Evolutionary conservation across 2,329 filamentous ascomycete genomes (phyloP), one percentile per base, ranked within the genome.

Genomic region (Zymoseptoria crescenta): DNA sequence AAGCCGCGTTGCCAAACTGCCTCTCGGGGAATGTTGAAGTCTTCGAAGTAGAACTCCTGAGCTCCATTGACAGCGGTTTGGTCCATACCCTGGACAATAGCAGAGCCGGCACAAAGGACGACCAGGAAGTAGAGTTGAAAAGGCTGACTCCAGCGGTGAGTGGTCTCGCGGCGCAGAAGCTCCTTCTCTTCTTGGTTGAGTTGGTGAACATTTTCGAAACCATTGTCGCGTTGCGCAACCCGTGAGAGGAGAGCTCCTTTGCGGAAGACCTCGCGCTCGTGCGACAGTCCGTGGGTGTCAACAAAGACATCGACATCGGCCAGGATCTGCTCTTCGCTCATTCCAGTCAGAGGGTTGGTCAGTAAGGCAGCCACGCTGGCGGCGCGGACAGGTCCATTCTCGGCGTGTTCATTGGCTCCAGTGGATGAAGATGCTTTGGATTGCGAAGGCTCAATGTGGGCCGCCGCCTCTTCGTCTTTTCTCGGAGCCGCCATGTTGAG

Each of bases 111-210:
- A 70, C 27, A 77, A 63, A 67, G 79, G 75, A 54, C 72, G 63
- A 55, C 74, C 70, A 59, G 57, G 59, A 86, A 20, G 83, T 77
- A n/a, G 84, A 87, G 67, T 85, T 88, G 86, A 77, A 60, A 85
- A 69, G 62, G 90, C 83, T 91, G 87, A 5, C 80, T 81, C 87
- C 87, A 91, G 61, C 83, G 85, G 67, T 88, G 80, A 0, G 80
- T 81, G 49, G 81, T 79, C 68, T 91, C 87, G 19, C 80, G 77
- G 9, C 80, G 76, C 48, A 91, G 73, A 4, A 82, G 76, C 1
- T 77, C 73, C 49, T 77, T 78, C 69, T 91, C 87, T 9, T 81
- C 77, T 0, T 79, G 75, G 0, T 79, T 84, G 54, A 89, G 74
- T 6, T 79, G 81, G 4, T 62, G 60, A 27, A 68, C 60, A 8